A percentile compares a stretch with the other conserved stretches of the same genome.
phyloP scores from a whole-genome alignment of 2,329 filamentous ascomycete genomes.

The Leptographium galeiforme region DNA sequence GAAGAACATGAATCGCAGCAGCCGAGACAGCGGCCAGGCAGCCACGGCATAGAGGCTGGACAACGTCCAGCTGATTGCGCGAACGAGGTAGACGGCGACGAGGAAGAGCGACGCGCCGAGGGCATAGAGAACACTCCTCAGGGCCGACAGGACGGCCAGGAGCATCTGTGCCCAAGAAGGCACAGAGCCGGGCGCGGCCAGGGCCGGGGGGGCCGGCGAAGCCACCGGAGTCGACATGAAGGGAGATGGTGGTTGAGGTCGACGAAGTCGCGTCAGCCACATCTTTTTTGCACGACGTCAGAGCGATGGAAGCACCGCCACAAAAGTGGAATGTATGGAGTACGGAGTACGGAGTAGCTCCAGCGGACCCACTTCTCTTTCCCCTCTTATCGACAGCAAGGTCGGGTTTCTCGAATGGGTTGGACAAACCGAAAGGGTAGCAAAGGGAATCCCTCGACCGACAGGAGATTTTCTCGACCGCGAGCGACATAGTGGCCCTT shows the following conservation, averaged over 20 bases:
- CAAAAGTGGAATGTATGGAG: too few relatives aligned
- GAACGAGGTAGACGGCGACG: not conserved
- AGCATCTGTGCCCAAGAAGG: slow-evolving; percentile 2
- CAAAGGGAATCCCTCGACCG: not conserved
- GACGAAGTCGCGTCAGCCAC: not conserved
- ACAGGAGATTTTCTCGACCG: not conserved
- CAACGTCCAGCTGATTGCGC: slow-evolving; percentile 4
- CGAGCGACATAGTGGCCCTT: not conserved
- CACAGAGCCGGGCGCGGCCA: not conserved
- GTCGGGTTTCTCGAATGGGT: not conserved
- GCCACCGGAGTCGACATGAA: not conserved
- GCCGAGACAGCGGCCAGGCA: slow-evolving; percentile 8
- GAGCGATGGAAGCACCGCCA: too few relatives aligned
- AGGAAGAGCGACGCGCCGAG: not conserved
- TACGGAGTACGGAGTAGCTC: too few relatives aligned
- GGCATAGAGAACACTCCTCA: not conserved
- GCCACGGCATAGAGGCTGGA: not conserved
- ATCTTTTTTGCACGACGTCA: too few relatives aligned
- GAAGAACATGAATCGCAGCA: slow-evolving; percentile 16
- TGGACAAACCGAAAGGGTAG: not conserved
- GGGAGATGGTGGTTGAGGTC: not conserved
- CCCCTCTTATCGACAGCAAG: not conserved
- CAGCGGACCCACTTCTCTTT: not conserved
- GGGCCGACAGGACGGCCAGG: not conserved
- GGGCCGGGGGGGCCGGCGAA: not conserved